Percentiles rank a stretch among this genome's conserved stretches.
These are phyloP conservation scores for Fusarium napiforme DNA, from an alignment of 2,329 filamentous ascomycete species.

Conservation along the genomic window DNA sequence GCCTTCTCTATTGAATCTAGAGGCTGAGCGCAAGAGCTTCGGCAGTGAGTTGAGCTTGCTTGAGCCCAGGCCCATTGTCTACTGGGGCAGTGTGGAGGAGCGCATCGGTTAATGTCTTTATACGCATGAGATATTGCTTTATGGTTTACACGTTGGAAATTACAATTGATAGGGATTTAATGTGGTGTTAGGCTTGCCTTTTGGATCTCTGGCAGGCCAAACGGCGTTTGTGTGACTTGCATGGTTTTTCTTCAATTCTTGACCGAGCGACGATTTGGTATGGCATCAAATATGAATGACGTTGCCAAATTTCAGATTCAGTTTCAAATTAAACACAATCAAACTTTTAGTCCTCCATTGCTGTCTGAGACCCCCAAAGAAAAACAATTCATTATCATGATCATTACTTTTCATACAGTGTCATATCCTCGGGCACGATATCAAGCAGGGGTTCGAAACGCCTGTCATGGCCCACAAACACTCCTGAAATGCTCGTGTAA, in stretches of 20 bases:
- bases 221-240: conserved; percentile 20
- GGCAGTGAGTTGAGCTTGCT: conserved; percentile 65
- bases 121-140: not conserved
- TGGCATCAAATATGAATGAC: conserved; percentile 16
- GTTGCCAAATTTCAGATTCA: conserved; percentile 20
- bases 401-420: not conserved
- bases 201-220: conserved; percentile 16
- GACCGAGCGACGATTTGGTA: conserved; percentile 1
- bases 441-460: conserved; percentile 26
- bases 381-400: conserved; percentile 10
- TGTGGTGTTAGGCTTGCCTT: conserved; percentile 22
- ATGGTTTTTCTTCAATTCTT: conserved; percentile 24
- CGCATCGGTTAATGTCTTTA: conserved; percentile 56
- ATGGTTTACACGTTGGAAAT: conserved; percentile 7
- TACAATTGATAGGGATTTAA: conserved; percentile 7
- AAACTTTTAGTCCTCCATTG: not conserved
- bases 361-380: not conserved
- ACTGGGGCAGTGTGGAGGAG: conserved; percentile 72
- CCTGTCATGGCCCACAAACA: conserved; percentile 18
- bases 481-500: conserved; percentile 30
- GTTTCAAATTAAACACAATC: not conserved
- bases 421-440: not conserved
- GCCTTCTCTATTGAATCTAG: conserved; percentile 66
- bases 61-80: conserved; percentile 71
- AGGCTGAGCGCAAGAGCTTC: conserved; percentile 66